Evolutionary conservation across 1,284 basidiomycete genomes (phyloP), one percentile per base, ranked within the genome.

Genomic region (Leccinum fuscescens): DNA sequence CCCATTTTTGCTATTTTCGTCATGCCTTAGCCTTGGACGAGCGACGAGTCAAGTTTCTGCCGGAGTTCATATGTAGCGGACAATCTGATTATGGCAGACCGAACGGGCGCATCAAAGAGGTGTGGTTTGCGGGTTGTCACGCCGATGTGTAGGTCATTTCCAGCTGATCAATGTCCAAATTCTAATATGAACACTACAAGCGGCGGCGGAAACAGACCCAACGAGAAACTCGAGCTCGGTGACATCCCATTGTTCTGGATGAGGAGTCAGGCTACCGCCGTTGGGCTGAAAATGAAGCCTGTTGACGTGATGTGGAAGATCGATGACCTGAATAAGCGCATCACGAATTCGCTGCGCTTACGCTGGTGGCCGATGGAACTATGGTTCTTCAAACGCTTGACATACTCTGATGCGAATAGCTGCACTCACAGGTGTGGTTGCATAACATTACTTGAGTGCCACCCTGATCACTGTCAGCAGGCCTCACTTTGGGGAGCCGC

Each of bases 41-140:
- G 31, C 31, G 31, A 33, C 31, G 31, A 33, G 31, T 33, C 31
- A 33, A 33, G 11, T 33, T 33, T 33, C 11, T 33, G 31, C 31
- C 31, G 4, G 31, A 33, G 31, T 33, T 2, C 11, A 33, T 33
- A 33, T 33, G 1, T 33, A 1, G 31, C 11, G 31, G 31, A 33
- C 4, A 12, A 33, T 33, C 31, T 35, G 22, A 24, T 29, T 22
- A 22, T 22, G 22, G 22, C 22, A 22, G 22, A 22, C 22, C 22
- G 22, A 57, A 67, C 12, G 65, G 51, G 3, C 69, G 55, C 49
- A 54, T 74, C 46, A 74, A 77, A 57, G 75, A 77, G 39, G 74
- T 77, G n/a, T 75, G 74, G 75, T 75, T 75, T 58, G 66, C 74
- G 2, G 75, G 75, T 8, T 64, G 61, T 51, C 76, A 75, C 57